Evolutionary conservation across 208 protist species (phyloP).

Genomic region (Trypanosoma platydactyli): DNA sequence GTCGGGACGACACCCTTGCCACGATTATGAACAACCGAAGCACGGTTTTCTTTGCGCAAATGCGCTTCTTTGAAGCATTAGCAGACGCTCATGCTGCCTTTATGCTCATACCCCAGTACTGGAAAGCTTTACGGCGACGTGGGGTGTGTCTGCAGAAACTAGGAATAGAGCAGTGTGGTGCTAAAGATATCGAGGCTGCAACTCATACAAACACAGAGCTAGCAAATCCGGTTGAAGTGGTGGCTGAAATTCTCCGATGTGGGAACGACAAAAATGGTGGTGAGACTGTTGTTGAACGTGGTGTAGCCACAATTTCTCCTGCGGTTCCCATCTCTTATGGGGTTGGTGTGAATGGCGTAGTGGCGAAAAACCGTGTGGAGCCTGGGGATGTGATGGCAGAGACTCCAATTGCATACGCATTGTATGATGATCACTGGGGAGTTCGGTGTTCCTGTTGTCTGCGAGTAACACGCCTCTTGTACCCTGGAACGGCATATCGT

Average conservation of each 20-base stretch:
- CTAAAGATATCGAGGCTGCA: conserved; percentile 64
- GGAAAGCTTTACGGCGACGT: conserved; percentile 77
- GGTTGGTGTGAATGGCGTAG: conserved; percentile 24
- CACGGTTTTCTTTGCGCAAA: conserved; percentile 58
- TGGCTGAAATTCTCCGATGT: conserved; percentile 45
- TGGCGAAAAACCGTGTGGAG: conserved; percentile 40
- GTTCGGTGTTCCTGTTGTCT: conserved; percentile 81
- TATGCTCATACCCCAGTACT: conserved; percentile 51
- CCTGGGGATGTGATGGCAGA: conserved; percentile 61
- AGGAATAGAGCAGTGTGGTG: conserved; percentile 46
- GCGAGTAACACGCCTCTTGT: conserved; percentile 65
- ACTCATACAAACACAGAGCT: conserved; percentile 26
- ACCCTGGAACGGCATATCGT: conserved; percentile 64
- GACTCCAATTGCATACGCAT: conserved; percentile 57
- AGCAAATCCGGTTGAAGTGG: conserved; percentile 43
- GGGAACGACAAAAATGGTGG: not conserved
- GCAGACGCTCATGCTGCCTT: conserved; percentile 64
- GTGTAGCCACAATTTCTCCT: not conserved
- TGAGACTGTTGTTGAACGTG: not conserved
- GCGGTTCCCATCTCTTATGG: not conserved
- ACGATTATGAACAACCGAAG: conserved; percentile 77
- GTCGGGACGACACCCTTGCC: conserved; percentile 58
- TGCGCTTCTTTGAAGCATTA: conserved; percentile 57
- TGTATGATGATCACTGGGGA: conserved; percentile 69
- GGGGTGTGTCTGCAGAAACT: conserved; percentile 66